These are phyloP conservation scores for Helicostylum pulchrum DNA, from an alignment of 192 early-diverging fungal species.

Conservation along the genomic window DNA sequence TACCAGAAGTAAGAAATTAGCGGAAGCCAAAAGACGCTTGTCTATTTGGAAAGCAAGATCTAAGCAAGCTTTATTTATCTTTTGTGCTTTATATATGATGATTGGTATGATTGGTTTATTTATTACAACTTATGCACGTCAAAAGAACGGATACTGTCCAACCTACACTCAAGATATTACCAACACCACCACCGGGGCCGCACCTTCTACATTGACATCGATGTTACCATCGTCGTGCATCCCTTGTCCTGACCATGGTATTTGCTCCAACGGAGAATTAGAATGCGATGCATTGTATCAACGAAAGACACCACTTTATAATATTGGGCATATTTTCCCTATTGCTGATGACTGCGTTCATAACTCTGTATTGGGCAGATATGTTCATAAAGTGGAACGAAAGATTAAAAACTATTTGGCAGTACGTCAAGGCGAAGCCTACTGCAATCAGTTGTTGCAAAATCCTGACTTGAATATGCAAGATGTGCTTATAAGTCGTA, in stretches of 20 bases:
- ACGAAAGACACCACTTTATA: constrained; percentile 1
- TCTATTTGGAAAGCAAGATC: not conserved
- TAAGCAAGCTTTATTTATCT: not conserved
- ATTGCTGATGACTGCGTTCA: constrained; percentile 17
- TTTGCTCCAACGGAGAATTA: constrained; percentile 10
- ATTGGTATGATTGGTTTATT: not conserved
- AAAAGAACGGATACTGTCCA: constrained; percentile 10
- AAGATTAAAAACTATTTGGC: not conserved
- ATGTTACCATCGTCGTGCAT: constrained; percentile 1
- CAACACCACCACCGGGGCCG: no score
- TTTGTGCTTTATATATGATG: not conserved
- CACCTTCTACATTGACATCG: not conserved
- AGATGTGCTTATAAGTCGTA: not conserved
- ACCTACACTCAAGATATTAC: not conserved
- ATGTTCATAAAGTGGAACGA: constrained; percentile 7
- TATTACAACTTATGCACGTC: not conserved
- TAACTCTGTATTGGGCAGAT: constrained; percentile 1
- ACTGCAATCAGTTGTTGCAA: not conserved
- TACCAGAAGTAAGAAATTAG: not conserved
- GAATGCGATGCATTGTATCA: constrained; percentile 12
- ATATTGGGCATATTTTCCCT: not conserved
- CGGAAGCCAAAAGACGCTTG: not conserved
- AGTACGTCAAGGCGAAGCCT: not conserved
- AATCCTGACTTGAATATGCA: not conserved
- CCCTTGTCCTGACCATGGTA: constrained; percentile 14